Evolutionary conservation across 2,329 filamentous ascomycete genomes (phyloP), one percentile per base, ranked within the genome.

Genomic region (Penicillium sp.): DNA sequence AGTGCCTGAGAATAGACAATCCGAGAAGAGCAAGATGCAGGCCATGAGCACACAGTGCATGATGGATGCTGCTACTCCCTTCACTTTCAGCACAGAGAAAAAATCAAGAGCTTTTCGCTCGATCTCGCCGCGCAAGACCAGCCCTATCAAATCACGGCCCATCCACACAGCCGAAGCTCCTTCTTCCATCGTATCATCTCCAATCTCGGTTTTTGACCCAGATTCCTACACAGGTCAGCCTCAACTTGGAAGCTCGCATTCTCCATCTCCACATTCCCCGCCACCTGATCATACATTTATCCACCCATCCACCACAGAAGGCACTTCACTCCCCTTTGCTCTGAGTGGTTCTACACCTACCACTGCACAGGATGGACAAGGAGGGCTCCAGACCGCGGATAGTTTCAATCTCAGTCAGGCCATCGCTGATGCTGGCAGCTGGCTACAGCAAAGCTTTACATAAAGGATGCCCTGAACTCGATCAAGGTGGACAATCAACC

Each of bases 341-440:
- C 57, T 74, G 9, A 68, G 68, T 8, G 72, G 68, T 8, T 72
- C 74, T 9, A 73, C 71, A 4, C 67, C 67, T 1, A 62, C 64
- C 13, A 73, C 68, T 8, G 67, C 61, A 11, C 72, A 75, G 52
- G 73, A 76, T 54, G 72, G 72, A 4, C 75, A 77, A 61, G 69
- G 68, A 60, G 69, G 69, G 25, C 43, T 61, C 35, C 57, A 63
- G 46, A 69, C 67, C 39, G 55, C 62, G 11, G 73, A 77, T 10
- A 71, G 68, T n/a, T 79, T 79, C 50, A 72, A 78, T 54, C 69
- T 79, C 5, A 75, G 70, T 44, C 73, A 77, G 62, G 76, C 76
- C 1, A 77, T 80, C n/a, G 73, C 73, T 6, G 78, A 80, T 54
- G 69, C 77, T 10, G 77, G 77, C 5, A 79, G 75, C 59, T 80